Conservation (phyloP, 768 basidiomycete species). For the Lentinula raphanica region DNA sequence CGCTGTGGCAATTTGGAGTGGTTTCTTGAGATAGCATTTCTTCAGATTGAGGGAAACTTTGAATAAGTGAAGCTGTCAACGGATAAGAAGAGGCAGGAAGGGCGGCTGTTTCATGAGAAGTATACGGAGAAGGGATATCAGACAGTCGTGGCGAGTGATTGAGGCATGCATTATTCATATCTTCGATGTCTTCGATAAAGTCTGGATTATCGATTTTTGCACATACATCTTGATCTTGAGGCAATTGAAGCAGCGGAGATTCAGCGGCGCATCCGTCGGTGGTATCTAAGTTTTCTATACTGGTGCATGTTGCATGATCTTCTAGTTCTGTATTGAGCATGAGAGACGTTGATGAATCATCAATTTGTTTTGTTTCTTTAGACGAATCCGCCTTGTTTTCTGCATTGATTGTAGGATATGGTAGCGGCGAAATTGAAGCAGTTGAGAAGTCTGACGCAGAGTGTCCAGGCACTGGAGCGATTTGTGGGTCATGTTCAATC, state of each 20-base stretch:
- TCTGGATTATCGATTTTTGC: background rate
- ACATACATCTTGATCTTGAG: background rate
- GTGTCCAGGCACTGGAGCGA: background rate
- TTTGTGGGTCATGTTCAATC: background rate
- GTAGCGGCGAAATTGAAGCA: background rate
- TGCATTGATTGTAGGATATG: background rate
- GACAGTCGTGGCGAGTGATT: no score
- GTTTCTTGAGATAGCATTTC: no score
- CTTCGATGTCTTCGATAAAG: background rate
- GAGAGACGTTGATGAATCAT: background rate
- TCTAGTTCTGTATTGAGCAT: background rate
- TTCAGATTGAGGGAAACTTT: no score
- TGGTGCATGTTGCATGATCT: background rate
- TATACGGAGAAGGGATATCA: no score
- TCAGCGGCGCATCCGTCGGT: background rate
- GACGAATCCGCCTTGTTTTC: background rate
- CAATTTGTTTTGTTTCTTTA: background rate
- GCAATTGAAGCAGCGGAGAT: background rate
- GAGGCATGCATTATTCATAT: background rate
- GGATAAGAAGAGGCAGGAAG: no score
- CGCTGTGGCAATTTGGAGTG: no score
- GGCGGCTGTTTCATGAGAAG: no score
- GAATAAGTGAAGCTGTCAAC: background rate
- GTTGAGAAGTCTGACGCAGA: background rate
- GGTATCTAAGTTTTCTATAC: background rate